phyloP scores from a whole-genome alignment of 1,139 yeast genomes.

The Geotrichum cucujoidarum region DNA sequence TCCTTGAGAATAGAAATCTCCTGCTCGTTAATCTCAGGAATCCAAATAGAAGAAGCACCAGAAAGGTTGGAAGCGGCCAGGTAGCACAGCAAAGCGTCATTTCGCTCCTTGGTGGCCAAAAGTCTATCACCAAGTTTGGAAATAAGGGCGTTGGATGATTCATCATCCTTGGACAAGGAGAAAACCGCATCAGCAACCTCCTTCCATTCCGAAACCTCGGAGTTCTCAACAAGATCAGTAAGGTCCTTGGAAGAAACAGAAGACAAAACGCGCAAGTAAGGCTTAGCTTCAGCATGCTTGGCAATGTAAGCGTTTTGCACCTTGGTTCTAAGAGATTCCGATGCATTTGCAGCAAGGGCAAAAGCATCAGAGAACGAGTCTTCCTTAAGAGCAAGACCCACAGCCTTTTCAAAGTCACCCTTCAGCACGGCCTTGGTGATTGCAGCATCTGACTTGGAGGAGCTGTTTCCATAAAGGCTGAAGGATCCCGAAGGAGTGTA shows the following conservation, averaged over 20 bases:
- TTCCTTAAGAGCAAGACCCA: conserved; percentile 58
- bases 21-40: conserved; percentile 58
- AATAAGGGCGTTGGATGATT: conserved; percentile 51
- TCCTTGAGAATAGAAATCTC: conserved; percentile 52
- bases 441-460: conserved; percentile 42
- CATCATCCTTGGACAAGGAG: conserved; percentile 46
- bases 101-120: conserved; percentile 48
- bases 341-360: conserved; percentile 69
- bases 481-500: conserved; percentile 44
- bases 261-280: conserved; percentile 69
- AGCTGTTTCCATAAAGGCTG: conserved; percentile 38
- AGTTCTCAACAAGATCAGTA: conserved; percentile 70
- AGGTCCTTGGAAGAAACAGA: conserved; percentile 57
- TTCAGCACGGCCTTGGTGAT: conserved; percentile 55
- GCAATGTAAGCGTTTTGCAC: conserved; percentile 70
- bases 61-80: conserved; percentile 79
- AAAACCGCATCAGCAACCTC: conserved; percentile 68
- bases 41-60: conserved; percentile 78
- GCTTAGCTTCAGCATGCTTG: conserved; percentile 48
- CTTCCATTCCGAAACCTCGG: conserved; percentile 77
- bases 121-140: conserved; percentile 71
- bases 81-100: conserved; percentile 72
- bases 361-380: conserved; percentile 74
- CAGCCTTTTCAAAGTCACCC: conserved; percentile 66
- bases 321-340: conserved; percentile 51